Evolutionary conservation across 1,284 basidiomycete genomes (phyloP), one percentile per base, ranked within the genome.

Genomic region (Tilletiopsis washingtonensis): DNA sequence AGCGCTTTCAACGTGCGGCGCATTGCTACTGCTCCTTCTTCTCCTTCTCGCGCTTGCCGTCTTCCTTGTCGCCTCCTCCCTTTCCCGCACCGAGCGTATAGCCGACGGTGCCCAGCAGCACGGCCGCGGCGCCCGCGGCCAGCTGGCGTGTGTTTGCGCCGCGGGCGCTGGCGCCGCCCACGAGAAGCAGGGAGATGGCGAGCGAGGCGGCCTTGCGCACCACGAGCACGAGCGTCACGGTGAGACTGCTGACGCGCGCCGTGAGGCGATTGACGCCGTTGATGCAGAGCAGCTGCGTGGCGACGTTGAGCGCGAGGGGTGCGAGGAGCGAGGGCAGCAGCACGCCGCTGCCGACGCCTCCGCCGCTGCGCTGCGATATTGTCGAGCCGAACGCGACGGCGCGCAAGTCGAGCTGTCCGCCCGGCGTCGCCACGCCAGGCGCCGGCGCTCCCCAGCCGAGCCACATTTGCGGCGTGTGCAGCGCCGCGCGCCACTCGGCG

Each of bases 191-290:
- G 63, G 84, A 86, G 57, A 94, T 80, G 14, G 85, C 76, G 15
- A 94, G 77, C 49, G 87, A 91, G 15, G 83, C 78, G 1, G 90
- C 91, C 74, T 96, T 96, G 45, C 91, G 81, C 19, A 96, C 82
- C 36, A 88, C 89, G 44, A 94, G 79, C 14, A 93, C 80, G 47
- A 96, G 82, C 11, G 88, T 91, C 26, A 94, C 90, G 0, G 83
- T 87, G 9, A 93, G 79, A 5, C 84, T 81, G 40, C 82, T 84
- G 3, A 91, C 86, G 40, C 74, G 69, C 23, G 76, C 59, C 1
- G 89, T 91, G 51, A 96, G 78, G 34, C 86, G 79, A 69, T 96
- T 84, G 39, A 94, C 91, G 34, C 91, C 91, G 2, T 87, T 79
- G n/a, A 88, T 84, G 74, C 91, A 96, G 14, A 93, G 56, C 2